Evolutionary conservation across 2,329 filamentous ascomycete genomes (phyloP).

Genomic region (Neoascochyta sp.): DNA sequence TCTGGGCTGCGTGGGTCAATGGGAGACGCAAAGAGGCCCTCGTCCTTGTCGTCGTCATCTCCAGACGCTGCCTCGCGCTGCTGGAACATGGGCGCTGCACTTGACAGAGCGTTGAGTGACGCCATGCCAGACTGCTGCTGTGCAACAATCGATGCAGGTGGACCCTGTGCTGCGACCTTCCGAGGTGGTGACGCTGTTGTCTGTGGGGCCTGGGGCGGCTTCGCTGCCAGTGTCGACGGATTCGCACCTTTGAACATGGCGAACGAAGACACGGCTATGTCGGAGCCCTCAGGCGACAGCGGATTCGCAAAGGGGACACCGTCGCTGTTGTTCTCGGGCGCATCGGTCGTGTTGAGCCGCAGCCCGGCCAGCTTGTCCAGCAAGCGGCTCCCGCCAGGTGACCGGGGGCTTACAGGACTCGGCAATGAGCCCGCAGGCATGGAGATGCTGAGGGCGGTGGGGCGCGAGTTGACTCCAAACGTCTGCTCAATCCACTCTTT

Average conservation of each 20-base stretch:
- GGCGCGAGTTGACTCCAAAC: constrained; percentile 60
- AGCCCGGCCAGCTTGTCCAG: constrained; percentile 77
- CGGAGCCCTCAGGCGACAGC: constrained; percentile 60
- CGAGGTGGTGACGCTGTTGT: constrained; percentile 26
- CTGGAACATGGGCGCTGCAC: constrained; percentile 27
- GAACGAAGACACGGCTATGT: constrained; percentile 56
- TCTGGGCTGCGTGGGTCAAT: constrained; percentile 84
- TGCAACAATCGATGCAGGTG: constrained; percentile 39
- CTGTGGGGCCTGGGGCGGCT: constrained; percentile 39
- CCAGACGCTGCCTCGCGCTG: constrained; percentile 28
- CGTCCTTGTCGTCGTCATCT: constrained; percentile 57
- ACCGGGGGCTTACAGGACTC: constrained; percentile 57
- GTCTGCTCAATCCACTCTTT: constrained; percentile 81
- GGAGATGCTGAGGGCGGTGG: constrained; percentile 38
- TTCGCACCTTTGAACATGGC: constrained; percentile 54
- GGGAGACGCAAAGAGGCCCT: constrained; percentile 82
- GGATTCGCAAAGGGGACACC: constrained; percentile 41
- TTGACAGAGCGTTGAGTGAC: constrained; percentile 45
- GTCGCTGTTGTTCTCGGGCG: constrained; percentile 19
- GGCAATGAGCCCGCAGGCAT: constrained; percentile 39
- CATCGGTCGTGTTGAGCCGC: constrained; percentile 65
- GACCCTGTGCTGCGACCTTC: constrained; percentile 31
- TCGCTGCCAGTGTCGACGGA: constrained; percentile 41
- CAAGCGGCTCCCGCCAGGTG: constrained; percentile 64
- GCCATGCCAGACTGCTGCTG: constrained; percentile 44